Conservation (phyloP, 495 filamentous ascomycete species). For the Sphaerosporella brunnea region DNA sequence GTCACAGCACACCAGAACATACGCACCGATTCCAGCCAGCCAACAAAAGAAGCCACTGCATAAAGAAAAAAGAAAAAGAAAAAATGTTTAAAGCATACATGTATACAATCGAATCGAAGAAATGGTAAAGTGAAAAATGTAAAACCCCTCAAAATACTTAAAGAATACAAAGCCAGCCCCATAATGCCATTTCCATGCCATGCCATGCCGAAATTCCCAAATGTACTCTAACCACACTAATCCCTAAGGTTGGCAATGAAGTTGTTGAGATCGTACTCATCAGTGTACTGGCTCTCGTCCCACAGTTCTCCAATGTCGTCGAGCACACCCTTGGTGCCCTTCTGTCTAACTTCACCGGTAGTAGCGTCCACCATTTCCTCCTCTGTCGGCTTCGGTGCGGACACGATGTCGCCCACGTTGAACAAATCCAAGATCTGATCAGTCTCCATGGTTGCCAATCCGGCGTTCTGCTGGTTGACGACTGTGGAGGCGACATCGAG, state of each 20-base stretch:
- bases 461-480: slow-evolving; percentile 97
- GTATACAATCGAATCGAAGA: too few species aligned
- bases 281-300: slow-evolving; percentile 92
- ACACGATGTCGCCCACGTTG: slow-evolving; percentile 65
- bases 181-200: too few species aligned
- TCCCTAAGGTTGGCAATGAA: slow-evolving; percentile 51
- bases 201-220: too few species aligned
- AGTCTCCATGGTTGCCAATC: slow-evolving; percentile 88
- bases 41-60: too few species aligned
- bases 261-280: slow-evolving; percentile 84
- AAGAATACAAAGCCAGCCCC: too few species aligned
- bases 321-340: slow-evolving; percentile 82
- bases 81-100: too few species aligned
- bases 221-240: too few species aligned
- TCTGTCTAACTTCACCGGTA: slow-evolving; percentile 77
- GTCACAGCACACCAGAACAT: too few species aligned
- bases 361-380: slow-evolving; percentile 89
- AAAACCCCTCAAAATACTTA: too few species aligned
- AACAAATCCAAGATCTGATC: slow-evolving; percentile 96
- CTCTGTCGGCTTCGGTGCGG: slow-evolving; percentile 47
- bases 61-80: too few species aligned
- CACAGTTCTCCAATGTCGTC: slow-evolving; percentile 91
- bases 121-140: too few species aligned
- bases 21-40: too few species aligned
- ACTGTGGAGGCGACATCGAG: slow-evolving; percentile 96